Conservation (phyloP, 331 rosid species). For the Quercus tomentella region DNA sequence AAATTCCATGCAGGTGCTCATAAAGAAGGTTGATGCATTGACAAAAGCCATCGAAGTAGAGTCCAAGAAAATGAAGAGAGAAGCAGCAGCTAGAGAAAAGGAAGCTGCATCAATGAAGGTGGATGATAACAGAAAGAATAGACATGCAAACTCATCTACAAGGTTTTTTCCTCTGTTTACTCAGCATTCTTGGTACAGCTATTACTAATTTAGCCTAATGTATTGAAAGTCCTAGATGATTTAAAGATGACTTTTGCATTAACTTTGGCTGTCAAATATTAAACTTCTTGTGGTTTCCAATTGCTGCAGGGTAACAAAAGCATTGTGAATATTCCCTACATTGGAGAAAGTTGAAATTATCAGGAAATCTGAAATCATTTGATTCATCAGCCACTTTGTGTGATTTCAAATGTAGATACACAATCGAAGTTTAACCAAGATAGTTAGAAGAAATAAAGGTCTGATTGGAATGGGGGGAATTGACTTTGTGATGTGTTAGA, state of each 20-base stretch:
- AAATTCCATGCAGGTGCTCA: conserved; percentile 52
- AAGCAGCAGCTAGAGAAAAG: conserved; percentile 76
- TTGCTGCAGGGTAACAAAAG: conserved; percentile 55
- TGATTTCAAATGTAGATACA: conserved; percentile 37
- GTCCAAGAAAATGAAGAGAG: conserved; percentile 82
- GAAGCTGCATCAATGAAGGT: conserved; percentile 55
- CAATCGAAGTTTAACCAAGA: conserved; percentile 14
- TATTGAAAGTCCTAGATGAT: not conserved
- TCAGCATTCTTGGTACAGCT: not conserved
- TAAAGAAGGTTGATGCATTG: conserved; percentile 76
- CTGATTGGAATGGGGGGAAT: conserved; percentile 15
- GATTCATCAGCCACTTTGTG: conserved; percentile 9
- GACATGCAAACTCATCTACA: conserved; percentile 48
- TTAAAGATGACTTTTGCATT: not conserved
- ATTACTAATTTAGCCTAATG: no score
- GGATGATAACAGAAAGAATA: conserved; percentile 42
- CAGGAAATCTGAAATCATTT: not conserved
- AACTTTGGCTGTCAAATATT: not conserved
- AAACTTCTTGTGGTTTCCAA: not conserved
- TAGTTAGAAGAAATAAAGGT: conserved; percentile 39
- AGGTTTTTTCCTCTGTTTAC: conserved; percentile 31
- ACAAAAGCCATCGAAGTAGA: conserved; percentile 83
- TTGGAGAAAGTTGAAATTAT: conserved; percentile 28
- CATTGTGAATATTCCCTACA: conserved; percentile 25
- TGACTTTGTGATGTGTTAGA: conserved; percentile 22